phyloP scores from a whole-genome alignment of 305 asterid genomes.

The Fraxinus paxiana region DNA sequence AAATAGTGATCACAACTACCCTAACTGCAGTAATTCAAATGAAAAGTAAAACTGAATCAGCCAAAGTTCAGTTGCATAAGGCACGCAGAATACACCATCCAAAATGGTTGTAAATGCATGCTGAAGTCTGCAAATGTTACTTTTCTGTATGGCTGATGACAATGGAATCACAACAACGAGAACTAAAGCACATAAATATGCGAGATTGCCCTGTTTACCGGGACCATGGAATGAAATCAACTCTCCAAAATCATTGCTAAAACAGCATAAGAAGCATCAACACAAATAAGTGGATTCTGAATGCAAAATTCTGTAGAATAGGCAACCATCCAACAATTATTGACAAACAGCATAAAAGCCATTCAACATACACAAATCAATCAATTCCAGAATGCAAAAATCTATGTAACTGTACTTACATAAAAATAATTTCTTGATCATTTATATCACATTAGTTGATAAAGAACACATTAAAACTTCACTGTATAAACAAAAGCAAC shows the following conservation, averaged over 20 bases:
- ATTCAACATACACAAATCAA: background rate
- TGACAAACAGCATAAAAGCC: background rate
- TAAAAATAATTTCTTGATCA: background rate
- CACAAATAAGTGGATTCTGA: background rate
- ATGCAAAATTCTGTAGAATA: background rate
- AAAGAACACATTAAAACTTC: background rate
- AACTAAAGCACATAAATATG: background rate
- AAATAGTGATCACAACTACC: background rate
- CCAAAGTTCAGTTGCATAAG: background rate
- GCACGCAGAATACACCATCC: background rate
- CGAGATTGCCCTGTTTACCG: background rate
- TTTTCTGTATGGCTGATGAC: background rate
- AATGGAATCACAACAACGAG: background rate
- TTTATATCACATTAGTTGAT: background rate
- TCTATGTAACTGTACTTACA: background rate
- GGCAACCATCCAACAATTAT: background rate
- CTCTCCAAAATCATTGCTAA: background rate
- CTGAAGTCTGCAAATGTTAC: background rate
- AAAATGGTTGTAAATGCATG: background rate
- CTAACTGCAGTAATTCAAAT: background rate
- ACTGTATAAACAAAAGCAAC: background rate
- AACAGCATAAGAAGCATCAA: background rate
- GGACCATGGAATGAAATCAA: background rate
- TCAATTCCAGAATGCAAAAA: background rate
- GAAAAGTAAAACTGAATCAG: background rate